phyloP scores from a whole-genome alignment of 2,329 filamentous ascomycete genomes.

The Trichoderma sp. region DNA sequence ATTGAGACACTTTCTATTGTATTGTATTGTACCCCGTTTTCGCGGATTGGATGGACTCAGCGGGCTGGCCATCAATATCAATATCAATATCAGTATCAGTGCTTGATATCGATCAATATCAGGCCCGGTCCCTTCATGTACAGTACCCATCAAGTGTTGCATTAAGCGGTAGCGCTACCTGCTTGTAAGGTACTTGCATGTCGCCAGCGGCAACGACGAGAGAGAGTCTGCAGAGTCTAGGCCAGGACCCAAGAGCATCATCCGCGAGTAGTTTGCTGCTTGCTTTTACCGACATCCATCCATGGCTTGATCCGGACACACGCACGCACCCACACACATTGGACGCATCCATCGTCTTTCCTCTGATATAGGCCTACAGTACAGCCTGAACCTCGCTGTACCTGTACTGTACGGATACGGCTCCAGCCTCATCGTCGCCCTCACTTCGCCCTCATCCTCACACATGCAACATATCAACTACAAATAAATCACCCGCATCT shows the following conservation, averaged over 20 bases:
- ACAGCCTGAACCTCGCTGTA: not conserved
- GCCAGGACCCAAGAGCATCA: not conserved
- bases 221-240: not conserved
- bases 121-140: not conserved
- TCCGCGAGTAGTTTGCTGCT: not conserved
- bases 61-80: not conserved
- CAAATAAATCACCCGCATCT: not conserved
- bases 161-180: not conserved
- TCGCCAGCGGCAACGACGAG: not conserved
- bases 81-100: not conserved
- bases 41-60: not conserved
- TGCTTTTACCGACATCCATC: not conserved
- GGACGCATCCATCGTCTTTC: not conserved
- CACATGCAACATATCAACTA: not conserved
- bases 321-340: not conserved
- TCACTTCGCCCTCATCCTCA: not conserved
- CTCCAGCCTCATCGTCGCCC: not conserved
- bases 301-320: slow-evolving; percentile 1
- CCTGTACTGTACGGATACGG: not conserved
- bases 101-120: not conserved
- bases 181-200: not conserved
- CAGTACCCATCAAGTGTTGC: not conserved
- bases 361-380: not conserved
- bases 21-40: not conserved
- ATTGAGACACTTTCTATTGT: not conserved